These are phyloP conservation scores for Fusarium equiseti DNA, from an alignment of 2,329 filamentous ascomycete genomes.

Conservation along the genomic window DNA sequence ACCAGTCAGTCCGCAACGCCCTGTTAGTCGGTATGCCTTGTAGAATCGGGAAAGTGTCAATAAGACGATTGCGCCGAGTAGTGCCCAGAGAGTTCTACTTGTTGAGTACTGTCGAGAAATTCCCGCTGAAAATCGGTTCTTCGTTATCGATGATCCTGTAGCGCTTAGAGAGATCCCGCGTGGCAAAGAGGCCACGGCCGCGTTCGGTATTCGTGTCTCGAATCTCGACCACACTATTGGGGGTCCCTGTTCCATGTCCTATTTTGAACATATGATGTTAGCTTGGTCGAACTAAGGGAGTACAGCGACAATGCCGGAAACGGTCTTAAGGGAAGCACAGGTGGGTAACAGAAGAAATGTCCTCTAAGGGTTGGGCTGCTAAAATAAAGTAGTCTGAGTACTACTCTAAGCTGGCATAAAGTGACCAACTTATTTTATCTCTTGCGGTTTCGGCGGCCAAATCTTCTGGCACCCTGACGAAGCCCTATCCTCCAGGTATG, in stretches of 20 bases:
- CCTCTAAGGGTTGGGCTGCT: no score
- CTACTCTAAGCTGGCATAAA: not conserved
- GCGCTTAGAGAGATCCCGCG: not conserved
- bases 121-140: constrained; percentile 29
- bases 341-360: not conserved
- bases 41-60: constrained; percentile 25
- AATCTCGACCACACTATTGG: constrained; percentile 8
- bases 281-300: not conserved
- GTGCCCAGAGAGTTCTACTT: constrained; percentile 26
- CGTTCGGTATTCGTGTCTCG: constrained; percentile 5
- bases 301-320: not conserved
- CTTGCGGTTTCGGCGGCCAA: not conserved
- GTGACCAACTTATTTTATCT: no score
- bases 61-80: not conserved
- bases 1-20: not conserved
- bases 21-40: constrained; percentile 4
- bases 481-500: not conserved
- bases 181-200: constrained; percentile 41
- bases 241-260: not conserved
- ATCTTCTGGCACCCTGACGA: not conserved
- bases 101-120: constrained; percentile 2
- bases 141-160: constrained; percentile 39
- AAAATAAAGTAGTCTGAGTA: not conserved
- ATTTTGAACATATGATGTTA: not conserved
- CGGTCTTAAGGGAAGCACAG: not conserved